Evolutionary conservation across 2,329 filamentous ascomycete species (phyloP).

Genomic region (Beauveria bassiana): DNA sequence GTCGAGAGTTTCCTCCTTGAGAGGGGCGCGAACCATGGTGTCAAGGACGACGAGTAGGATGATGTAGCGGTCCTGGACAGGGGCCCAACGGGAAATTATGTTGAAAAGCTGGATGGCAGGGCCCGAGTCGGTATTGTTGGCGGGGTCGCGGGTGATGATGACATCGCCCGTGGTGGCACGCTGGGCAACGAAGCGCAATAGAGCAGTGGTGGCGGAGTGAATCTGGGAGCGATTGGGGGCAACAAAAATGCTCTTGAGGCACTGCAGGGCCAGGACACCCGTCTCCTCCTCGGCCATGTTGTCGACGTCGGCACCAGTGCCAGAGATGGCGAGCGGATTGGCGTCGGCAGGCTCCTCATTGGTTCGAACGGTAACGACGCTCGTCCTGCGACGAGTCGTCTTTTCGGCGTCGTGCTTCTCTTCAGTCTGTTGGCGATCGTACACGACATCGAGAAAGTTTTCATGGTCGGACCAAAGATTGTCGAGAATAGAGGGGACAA

Average conservation of each 20-base stretch:
- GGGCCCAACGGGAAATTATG: conserved; percentile 76
- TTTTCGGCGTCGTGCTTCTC: conserved; percentile 62
- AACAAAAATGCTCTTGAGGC: conserved; percentile 77
- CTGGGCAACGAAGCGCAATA: conserved; percentile 67
- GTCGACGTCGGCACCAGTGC: conserved; percentile 71
- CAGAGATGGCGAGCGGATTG: conserved; percentile 59
- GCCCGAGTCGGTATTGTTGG: conserved; percentile 41
- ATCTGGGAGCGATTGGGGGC: conserved; percentile 77
- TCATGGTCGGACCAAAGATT: conserved; percentile 75
- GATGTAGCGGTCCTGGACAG: conserved; percentile 88
- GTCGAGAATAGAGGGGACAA: conserved; percentile 78
- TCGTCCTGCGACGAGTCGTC: conserved; percentile 60
- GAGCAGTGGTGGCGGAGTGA: conserved; percentile 62
- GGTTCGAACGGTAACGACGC: conserved; percentile 70
- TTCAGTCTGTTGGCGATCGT: conserved; percentile 57
- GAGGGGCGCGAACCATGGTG: conserved; percentile 57
- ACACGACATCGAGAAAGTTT: conserved; percentile 59
- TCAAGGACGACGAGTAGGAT: conserved; percentile 81
- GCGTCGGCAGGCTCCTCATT: conserved; percentile 57
- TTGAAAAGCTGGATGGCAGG: conserved; percentile 82
- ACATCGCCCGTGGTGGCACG: conserved; percentile 44
- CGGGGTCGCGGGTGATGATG: conserved; percentile 42
- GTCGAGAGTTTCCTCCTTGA: conserved; percentile 62
- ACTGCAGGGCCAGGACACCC: conserved; percentile 74
- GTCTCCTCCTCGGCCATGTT: conserved; percentile 85